Conservation (phyloP, 2,329 filamentous ascomycete genomes). For the Monosporascus sp. region DNA sequence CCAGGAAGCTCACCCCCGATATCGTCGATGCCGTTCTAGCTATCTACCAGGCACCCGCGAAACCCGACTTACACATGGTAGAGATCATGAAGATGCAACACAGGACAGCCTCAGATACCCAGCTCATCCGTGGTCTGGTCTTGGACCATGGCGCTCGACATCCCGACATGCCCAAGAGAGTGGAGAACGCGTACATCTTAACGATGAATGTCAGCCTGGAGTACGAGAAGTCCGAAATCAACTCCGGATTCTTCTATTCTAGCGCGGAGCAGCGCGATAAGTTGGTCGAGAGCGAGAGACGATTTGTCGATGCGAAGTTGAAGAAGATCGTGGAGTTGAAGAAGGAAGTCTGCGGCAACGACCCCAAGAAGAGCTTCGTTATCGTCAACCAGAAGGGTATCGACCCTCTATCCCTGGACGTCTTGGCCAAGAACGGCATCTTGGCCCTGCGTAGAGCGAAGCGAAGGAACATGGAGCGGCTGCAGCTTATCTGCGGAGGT, state of each 20-base stretch:
- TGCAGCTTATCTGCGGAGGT: constrained; percentile 92
- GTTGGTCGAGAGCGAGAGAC: constrained; percentile 92
- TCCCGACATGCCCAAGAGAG: constrained; percentile 94
- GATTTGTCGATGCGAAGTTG: constrained; percentile 93
- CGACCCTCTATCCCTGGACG: constrained; percentile 90
- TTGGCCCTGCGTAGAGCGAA: constrained; percentile 91
- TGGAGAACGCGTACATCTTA: constrained; percentile 93
- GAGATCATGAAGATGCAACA: constrained; percentile 99
- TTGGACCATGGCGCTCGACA: constrained; percentile 94
- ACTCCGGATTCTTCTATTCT: constrained; percentile 98
- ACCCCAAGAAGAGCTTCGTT: constrained; percentile 92
- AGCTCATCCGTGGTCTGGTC: constrained; percentile 87
- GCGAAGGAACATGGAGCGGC: constrained; percentile 96
- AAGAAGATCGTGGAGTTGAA: constrained; percentile 97
- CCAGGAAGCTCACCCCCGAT: constrained; percentile 84
- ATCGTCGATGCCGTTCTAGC: constrained; percentile 95
- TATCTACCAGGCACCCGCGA: constrained; percentile 83
- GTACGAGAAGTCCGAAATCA: constrained; percentile 99
- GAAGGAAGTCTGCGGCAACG: constrained; percentile 92
- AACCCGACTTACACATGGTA: constrained; percentile 97
- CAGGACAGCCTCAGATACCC: constrained; percentile 89
- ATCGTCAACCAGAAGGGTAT: constrained; percentile 99
- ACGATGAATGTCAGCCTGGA: constrained; percentile 95
- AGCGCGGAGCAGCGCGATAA: constrained; percentile 96
- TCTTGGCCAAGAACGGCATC: constrained; percentile 97